Percentiles rank a stretch among this genome's conserved stretches.
These are phyloP conservation scores for Botrytis byssoidea DNA, from an alignment of 2,329 filamentous ascomycete species.

Conservation along the genomic window DNA sequence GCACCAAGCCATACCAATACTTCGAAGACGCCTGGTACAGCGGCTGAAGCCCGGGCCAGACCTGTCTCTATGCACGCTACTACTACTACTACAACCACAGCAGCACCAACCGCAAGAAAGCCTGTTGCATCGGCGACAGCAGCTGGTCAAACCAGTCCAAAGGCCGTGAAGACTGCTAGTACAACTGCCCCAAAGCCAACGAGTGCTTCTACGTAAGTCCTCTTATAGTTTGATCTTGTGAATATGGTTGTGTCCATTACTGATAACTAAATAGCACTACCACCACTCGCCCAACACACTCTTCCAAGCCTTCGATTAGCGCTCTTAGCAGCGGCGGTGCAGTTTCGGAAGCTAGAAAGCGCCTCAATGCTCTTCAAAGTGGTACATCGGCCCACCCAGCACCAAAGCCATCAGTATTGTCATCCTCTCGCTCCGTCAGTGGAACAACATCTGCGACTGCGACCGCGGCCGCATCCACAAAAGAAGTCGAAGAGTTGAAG, in stretches of 20 bases:
- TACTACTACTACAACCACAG: constrained; percentile 25
- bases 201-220: constrained; percentile 31
- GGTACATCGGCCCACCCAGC: constrained; percentile 38
- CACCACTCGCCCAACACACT: constrained; percentile 38
- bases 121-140: constrained; percentile 26
- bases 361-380: constrained; percentile 51
- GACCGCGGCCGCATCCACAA: constrained; percentile 3
- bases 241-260: background rate
- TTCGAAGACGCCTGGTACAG: constrained; percentile 31
- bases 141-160: constrained; percentile 39
- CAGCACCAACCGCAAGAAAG: constrained; percentile 37
- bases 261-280: constrained; percentile 36
- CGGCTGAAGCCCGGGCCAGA: constrained; percentile 35
- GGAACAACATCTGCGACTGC: constrained; percentile 20
- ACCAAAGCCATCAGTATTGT: constrained; percentile 38
- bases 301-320: constrained; percentile 39
- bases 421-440: constrained; percentile 42
- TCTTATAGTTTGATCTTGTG: background rate
- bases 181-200: constrained; percentile 38
- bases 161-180: constrained; percentile 42
- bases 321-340: constrained; percentile 35
- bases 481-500: constrained; percentile 56
- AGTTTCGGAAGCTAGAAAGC: constrained; percentile 54
- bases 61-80: constrained; percentile 15
- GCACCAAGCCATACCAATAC: constrained; percentile 33